A percentile compares a stretch with the other conserved stretches of the same genome.
Evolutionary conservation across 1,284 basidiomycete genomes (phyloP).

Genomic region (Gymnopus androsaceus): DNA sequence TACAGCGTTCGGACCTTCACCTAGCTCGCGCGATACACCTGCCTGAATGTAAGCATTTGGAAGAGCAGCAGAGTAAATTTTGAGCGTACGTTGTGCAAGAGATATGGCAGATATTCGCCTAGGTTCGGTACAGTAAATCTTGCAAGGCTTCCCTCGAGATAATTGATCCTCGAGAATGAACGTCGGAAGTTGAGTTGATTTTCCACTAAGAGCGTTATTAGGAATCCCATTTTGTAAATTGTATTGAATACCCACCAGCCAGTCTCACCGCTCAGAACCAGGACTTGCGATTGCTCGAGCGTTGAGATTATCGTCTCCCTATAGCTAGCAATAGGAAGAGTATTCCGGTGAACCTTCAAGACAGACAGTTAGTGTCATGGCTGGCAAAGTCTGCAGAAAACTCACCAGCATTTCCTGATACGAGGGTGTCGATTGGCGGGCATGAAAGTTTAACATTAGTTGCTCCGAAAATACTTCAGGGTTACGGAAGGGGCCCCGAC

Average conservation of each 20-base stretch:
- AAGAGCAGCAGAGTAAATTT: constrained; percentile 2
- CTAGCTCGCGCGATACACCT: constrained; percentile 89
- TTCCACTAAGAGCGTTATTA: constrained; percentile 68
- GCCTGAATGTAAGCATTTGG: not conserved
- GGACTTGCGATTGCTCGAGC: constrained; percentile 80
- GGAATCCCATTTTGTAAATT: not conserved
- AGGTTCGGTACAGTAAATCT: constrained; percentile 96
- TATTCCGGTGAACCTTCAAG: constrained; percentile 65
- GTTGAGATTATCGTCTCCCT: constrained; percentile 75
- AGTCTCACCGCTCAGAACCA: constrained; percentile 96
- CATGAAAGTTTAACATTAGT: constrained; percentile 60
- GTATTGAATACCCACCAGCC: constrained; percentile 70
- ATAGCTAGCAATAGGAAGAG: constrained; percentile 87
- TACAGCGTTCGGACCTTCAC: constrained; percentile 81
- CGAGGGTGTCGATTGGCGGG: constrained; percentile 57
- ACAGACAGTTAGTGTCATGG: not conserved
- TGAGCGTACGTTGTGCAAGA: constrained; percentile 77
- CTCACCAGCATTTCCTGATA: constrained; percentile 91
- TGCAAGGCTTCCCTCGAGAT: constrained; percentile 81
- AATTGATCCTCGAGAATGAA: constrained; percentile 94
- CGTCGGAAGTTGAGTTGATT: constrained; percentile 95
- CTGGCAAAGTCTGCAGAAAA: constrained; percentile 15
- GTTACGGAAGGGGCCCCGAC: not conserved
- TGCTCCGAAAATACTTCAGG: constrained; percentile 40
- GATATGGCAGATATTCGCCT: constrained; percentile 97